Percentiles rank a stretch among this genome's conserved stretches.
These are phyloP conservation scores for Betula pendula DNA, from an alignment of 306 rosid species.

Conservation along the genomic window DNA sequence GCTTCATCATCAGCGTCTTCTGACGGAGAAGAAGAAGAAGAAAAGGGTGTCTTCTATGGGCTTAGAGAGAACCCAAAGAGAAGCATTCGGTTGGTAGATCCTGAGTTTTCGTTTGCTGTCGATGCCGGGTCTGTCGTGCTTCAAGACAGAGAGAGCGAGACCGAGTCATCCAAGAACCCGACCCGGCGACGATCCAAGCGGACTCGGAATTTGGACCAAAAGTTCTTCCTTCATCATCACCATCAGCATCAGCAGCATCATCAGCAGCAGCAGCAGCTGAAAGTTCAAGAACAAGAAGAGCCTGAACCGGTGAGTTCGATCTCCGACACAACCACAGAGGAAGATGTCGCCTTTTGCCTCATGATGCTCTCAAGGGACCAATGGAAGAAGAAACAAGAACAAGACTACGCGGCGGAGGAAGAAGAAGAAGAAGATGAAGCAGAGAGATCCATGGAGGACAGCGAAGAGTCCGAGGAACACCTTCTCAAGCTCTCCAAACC, in stretches of 20 bases:
- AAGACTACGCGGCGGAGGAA: no score
- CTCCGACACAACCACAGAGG: slow-evolving; percentile 72
- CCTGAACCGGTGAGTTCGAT: slow-evolving; percentile 70
- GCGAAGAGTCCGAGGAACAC: slow-evolving; percentile 52
- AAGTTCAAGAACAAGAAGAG: slow-evolving; percentile 6
- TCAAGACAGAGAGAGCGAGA: slow-evolving; percentile 80
- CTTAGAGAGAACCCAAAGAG: slow-evolving; percentile 76
- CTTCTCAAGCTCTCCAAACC: slow-evolving; percentile 33
- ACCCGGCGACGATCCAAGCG: slow-evolving; percentile 73
- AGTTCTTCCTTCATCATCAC: not conserved
- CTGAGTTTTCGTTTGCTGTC: slow-evolving; percentile 55
- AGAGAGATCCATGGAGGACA: slow-evolving; percentile 42
- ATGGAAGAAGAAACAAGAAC: slow-evolving; percentile 52
- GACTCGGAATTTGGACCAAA: slow-evolving; percentile 38
- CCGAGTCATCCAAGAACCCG: slow-evolving; percentile 73
- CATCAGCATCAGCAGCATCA: no score
- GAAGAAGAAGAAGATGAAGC: slow-evolving; percentile 34
- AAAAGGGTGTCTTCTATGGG: slow-evolving; percentile 41
- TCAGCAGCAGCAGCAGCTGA: not conserved
- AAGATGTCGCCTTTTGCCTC: slow-evolving; percentile 77
- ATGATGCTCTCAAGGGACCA: slow-evolving; percentile 83
- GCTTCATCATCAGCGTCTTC: slow-evolving; percentile 47
- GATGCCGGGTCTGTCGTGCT: slow-evolving; percentile 67
- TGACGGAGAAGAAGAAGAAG: slow-evolving; percentile 38
- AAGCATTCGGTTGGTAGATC: slow-evolving; percentile 64